Base-by-base conservation (phyloP, 208 protist species). In the Leishmania tarentolae region DNA sequence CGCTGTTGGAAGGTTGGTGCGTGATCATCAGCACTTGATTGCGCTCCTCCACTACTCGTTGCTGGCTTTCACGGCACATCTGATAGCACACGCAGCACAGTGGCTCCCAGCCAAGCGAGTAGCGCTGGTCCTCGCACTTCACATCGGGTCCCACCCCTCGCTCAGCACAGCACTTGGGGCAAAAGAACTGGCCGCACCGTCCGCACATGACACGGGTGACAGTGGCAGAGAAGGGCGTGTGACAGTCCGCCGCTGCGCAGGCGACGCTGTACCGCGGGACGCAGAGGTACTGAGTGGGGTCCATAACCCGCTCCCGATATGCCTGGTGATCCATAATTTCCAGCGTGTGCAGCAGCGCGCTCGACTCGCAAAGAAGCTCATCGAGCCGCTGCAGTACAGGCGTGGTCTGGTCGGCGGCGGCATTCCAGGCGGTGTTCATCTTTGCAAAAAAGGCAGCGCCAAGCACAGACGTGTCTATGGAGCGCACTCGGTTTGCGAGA, bases 161-260 rank as follows among this genome's bases (percentile, higher is more conserved):
- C 57, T 92, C 86, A 8, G 61, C 80, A 57, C 86, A 91, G 85
- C 94, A 97, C 47, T 76, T 47, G 11, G 89, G 86, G 71, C 94
- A 96, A 72, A 86, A 97, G 78, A 93, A 83, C 77, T 92, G 79
- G n/a, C 94, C 94, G 77, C 94, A 96, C 15, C 91, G 89, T 5
- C 92, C 83, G 81, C 92, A 97, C 81, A 86, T 89, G 4, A 92
- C 85, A 11, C 84, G 87, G 47, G 80, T 82, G 28, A 90, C 76
- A 52, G 88, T 79, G 63, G 82, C 57, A 17, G 76, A 86, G 76
- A 96, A 95, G 47, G 74, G 11, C n/a, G 79, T 65, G 37, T 53
- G 28, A 73, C 94, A 97, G 57, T 69, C 84, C 8, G 79, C 52
- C 66, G 81, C 86, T 3, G 31, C 70, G 44, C 83, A 88, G 44